phyloP scores from a whole-genome alignment of 108 stramenopile genomes.

The Licmophora abbreviata region DNA sequence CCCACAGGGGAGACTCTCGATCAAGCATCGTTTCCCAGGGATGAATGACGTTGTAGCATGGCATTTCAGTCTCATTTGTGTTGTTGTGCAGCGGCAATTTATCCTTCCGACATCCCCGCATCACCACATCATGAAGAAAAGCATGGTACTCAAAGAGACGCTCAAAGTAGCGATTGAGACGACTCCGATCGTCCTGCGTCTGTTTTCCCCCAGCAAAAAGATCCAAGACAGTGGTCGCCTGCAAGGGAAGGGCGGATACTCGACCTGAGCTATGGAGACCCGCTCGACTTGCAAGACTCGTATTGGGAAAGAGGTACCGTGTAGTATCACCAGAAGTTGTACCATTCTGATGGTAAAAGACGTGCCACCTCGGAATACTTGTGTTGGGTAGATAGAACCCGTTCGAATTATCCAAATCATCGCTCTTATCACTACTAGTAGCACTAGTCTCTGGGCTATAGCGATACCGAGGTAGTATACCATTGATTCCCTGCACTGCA shows the following conservation, averaged over 20 bases:
- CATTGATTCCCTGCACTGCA: constrained; percentile 21
- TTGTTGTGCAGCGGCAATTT: too few species aligned
- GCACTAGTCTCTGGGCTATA: constrained; percentile 22
- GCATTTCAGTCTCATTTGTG: not conserved
- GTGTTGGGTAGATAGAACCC: not conserved
- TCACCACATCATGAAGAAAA: constrained; percentile 9
- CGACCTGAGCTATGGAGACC: not conserved
- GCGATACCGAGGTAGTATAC: constrained; percentile 24
- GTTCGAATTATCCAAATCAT: too few species aligned
- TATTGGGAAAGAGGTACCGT: not conserved
- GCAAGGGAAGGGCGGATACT: constrained; percentile 12
- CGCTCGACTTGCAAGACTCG: not conserved
- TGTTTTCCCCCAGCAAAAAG: constrained; percentile 4
- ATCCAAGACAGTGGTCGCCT: constrained; percentile 8
- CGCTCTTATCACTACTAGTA: too few species aligned
- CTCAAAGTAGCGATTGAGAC: constrained; percentile 1
- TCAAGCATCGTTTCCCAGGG: constrained; percentile 47
- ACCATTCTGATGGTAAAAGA: not conserved
- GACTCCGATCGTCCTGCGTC: not conserved
- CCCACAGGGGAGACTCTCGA: constrained; percentile 20
- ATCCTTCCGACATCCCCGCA: constrained; percentile 21
- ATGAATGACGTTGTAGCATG: constrained; percentile 26
- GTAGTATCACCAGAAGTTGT: too few species aligned
- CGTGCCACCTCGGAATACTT: not conserved
- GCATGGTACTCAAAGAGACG: constrained; percentile 9